Evolutionary conservation across 2,329 filamentous ascomycete genomes (phyloP).

Genomic region (Monilinia vaccinii-corymbosi): DNA sequence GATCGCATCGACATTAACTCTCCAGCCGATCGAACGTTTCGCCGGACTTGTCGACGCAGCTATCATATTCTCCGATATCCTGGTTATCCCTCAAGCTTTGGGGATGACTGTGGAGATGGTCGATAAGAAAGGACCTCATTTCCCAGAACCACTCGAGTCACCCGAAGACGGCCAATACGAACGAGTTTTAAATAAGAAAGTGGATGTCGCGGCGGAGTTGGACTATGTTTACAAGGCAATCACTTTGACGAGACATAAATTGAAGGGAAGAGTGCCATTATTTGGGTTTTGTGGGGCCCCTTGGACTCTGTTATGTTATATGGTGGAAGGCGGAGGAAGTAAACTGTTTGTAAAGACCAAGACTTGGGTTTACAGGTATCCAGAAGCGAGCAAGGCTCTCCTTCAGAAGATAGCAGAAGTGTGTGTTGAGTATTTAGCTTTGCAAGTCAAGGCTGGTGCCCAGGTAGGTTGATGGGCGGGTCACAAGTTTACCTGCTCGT

Average conservation of each 20-base stretch:
- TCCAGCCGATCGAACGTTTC: slow-evolving; percentile 91
- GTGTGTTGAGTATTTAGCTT: slow-evolving; percentile 87
- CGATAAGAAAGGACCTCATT: slow-evolving; percentile 92
- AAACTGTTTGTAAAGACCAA: slow-evolving; percentile 93
- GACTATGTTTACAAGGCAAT: slow-evolving; percentile 96
- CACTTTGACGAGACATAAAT: slow-evolving; percentile 78
- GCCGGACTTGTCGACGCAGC: slow-evolving; percentile 86
- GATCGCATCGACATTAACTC: slow-evolving; percentile 83
- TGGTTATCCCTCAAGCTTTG: slow-evolving; percentile 95
- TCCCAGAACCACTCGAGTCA: slow-evolving; percentile 71
- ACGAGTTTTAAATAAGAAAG: slow-evolving; percentile 63
- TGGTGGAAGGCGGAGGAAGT: slow-evolving; percentile 95
- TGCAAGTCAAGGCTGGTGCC: slow-evolving; percentile 87
- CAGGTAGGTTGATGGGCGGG: slow-evolving; percentile 45
- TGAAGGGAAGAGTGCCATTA: slow-evolving; percentile 79
- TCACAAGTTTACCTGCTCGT: not conserved
- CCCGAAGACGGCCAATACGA: slow-evolving; percentile 79
- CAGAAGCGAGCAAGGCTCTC: slow-evolving; percentile 68
- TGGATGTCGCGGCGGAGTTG: slow-evolving; percentile 78
- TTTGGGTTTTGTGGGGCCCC: slow-evolving; percentile 96
- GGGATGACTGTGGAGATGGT: slow-evolving; percentile 99
- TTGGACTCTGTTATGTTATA: slow-evolving; percentile 96
- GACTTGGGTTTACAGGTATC: slow-evolving; percentile 92
- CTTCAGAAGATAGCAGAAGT: slow-evolving; percentile 88
- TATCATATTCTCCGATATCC: slow-evolving; percentile 98